Evolutionary conservation across 371 early-diverging fungal genomes (phyloP).

Genomic region (Catenaria anguillulae): DNA sequence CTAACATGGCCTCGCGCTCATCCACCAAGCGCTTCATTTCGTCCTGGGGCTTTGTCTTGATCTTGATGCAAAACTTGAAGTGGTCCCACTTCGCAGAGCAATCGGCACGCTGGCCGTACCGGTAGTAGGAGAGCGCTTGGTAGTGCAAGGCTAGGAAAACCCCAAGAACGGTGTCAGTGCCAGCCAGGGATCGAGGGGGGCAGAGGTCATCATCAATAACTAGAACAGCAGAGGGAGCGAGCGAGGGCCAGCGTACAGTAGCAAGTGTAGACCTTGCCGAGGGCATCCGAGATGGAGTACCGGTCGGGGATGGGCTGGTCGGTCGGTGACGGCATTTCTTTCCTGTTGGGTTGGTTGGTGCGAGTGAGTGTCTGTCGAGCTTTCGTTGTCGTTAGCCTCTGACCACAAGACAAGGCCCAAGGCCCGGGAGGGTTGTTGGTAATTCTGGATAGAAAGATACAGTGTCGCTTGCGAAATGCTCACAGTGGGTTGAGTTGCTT

Average conservation of each 20-base stretch:
- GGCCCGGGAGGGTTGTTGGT: too few relatives aligned
- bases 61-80: not conserved
- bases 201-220: not conserved
- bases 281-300: not conserved
- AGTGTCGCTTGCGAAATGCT: too few relatives aligned
- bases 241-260: not conserved
- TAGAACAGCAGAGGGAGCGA: not conserved
- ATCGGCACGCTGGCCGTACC: not conserved
- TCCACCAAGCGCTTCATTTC: not conserved
- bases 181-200: not conserved
- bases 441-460: too few relatives aligned
- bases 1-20: not conserved
- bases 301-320: not conserved
- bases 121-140: conserved; percentile 1
- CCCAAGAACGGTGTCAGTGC: not conserved
- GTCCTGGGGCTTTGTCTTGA: not conserved
- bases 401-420: too few relatives aligned
- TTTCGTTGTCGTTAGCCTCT: too few relatives aligned
- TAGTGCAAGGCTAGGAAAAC: not conserved
- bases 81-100: not conserved
- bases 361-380: too few relatives aligned
- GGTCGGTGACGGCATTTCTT: not conserved
- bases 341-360: too few relatives aligned
- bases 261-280: not conserved
- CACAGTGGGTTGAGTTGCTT: too few relatives aligned